Percentiles rank a stretch among this genome's conserved stretches.
Conservation (phyloP, 345 rosid species). For the Aurinia saxatilis region DNA sequence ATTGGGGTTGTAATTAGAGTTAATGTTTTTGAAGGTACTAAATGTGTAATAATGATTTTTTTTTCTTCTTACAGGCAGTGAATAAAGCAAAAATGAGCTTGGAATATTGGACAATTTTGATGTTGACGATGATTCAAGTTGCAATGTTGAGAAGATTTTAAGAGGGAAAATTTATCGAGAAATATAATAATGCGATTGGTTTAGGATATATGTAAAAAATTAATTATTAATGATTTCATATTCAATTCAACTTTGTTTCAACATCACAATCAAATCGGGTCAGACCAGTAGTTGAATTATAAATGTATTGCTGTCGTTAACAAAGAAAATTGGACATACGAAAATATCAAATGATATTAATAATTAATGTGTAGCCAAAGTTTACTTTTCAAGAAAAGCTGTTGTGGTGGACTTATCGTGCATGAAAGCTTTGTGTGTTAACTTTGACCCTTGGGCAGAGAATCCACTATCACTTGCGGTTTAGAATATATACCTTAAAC, state of each 20-base stretch:
- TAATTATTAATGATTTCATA: not conserved
- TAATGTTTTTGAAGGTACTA: not conserved
- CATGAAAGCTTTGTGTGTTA: not conserved
- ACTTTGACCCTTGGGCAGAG: constrained; percentile 3
- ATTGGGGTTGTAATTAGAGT: not conserved
- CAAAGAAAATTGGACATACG: not conserved
- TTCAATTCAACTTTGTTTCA: not conserved
- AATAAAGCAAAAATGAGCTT: constrained; percentile 49
- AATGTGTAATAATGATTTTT: constrained; percentile 3
- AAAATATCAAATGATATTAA: not conserved
- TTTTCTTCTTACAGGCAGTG: constrained; percentile 39
- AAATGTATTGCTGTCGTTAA: not conserved
- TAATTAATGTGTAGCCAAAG: not conserved
- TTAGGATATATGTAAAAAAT: constrained; percentile 23
- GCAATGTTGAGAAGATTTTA: constrained; percentile 43
- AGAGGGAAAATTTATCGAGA: not conserved
- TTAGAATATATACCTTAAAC: constrained; percentile 1
- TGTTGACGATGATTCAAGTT: constrained; percentile 59
- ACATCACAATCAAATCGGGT: not conserved
- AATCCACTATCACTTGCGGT: not conserved
- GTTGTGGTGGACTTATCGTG: constrained; percentile 3
- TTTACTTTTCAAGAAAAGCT: not conserved
- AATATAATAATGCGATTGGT: constrained; percentile 3
- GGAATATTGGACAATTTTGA: constrained; percentile 64
- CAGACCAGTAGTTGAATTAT: not conserved